phyloP scores from a whole-genome alignment of 2,329 filamentous ascomycete species.

The Claviceps humidiphila region DNA sequence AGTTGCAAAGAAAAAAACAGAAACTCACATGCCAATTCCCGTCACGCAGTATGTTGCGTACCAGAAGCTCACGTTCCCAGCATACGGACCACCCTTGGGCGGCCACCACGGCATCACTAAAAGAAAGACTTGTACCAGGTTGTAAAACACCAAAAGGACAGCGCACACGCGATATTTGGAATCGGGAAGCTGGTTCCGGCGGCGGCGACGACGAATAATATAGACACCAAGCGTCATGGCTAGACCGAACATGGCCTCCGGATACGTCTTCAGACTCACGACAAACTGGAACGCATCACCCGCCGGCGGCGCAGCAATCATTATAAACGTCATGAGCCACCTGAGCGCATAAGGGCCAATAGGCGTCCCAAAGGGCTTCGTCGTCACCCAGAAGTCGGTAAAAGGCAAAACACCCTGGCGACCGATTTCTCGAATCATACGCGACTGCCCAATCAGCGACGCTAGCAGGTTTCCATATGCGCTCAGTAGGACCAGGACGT shows the following conservation, averaged over 20 bases:
- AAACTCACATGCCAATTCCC: slow-evolving; percentile 48
- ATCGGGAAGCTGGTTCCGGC: background rate
- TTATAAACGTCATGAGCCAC: slow-evolving; percentile 42
- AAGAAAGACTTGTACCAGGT: slow-evolving; percentile 46
- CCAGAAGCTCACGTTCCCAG: slow-evolving; percentile 59
- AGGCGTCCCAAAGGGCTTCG: slow-evolving; percentile 49
- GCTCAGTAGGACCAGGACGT: slow-evolving; percentile 42
- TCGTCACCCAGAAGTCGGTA: slow-evolving; percentile 49
- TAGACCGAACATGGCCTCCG: slow-evolving; percentile 42
- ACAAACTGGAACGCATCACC: slow-evolving; percentile 56
- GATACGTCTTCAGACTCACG: slow-evolving; percentile 46
- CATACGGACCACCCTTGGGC: slow-evolving; percentile 42
- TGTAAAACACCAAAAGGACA: slow-evolving; percentile 42
- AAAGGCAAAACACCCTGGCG: slow-evolving; percentile 48
- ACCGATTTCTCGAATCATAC: slow-evolving; percentile 47
- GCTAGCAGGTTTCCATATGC: slow-evolving; percentile 47
- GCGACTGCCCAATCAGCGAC: slow-evolving; percentile 39
- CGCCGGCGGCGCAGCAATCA: slow-evolving; percentile 47
- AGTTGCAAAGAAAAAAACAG: background rate
- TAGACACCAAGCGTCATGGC: slow-evolving; percentile 44
- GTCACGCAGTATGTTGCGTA: slow-evolving; percentile 57
- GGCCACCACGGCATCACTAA: slow-evolving; percentile 62
- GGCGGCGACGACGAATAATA: slow-evolving; percentile 41
- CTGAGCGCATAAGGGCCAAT: slow-evolving; percentile 45
- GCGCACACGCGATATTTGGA: slow-evolving; percentile 48